These are phyloP conservation scores for Acanthamoeba castellanii DNA, from an alignment of 208 protist genomes.

Conservation along the genomic window DNA sequence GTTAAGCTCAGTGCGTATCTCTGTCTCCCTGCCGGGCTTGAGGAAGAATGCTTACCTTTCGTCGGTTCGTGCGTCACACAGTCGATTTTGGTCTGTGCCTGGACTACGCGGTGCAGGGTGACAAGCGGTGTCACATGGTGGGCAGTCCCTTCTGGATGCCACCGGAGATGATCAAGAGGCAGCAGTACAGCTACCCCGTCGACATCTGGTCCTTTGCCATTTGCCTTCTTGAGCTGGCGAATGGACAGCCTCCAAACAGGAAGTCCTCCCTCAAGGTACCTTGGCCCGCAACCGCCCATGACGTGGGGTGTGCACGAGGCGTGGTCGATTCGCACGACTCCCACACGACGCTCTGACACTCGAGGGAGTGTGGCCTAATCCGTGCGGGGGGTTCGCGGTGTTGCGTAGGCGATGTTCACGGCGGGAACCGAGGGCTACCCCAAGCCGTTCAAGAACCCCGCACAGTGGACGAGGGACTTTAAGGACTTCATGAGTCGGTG, in stretches of 20 bases:
- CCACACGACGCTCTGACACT: not conserved
- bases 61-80: not conserved
- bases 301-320: no score
- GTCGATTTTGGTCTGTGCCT: constrained; percentile 77
- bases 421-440: constrained; percentile 69
- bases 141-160: constrained; percentile 79
- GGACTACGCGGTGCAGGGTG: constrained; percentile 28
- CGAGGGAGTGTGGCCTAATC: no score
- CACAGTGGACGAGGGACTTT: constrained; percentile 69
- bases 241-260: constrained; percentile 73
- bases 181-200: constrained; percentile 54
- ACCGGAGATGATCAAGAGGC: constrained; percentile 77
- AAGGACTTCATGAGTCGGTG: constrained; percentile 73
- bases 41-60: not conserved
- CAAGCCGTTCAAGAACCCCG: constrained; percentile 72
- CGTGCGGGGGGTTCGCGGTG: not conserved
- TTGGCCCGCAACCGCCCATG: not conserved
- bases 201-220: constrained; percentile 77
- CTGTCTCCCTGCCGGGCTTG: not conserved
- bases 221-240: constrained; percentile 75
- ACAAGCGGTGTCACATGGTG: constrained; percentile 73
- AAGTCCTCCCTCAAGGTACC: constrained; percentile 75
- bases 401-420: constrained; percentile 71
- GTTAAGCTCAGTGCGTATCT: constrained; percentile 77
- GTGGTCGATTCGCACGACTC: not conserved